These are phyloP conservation scores for Kernera saxatilis DNA, from an alignment of 345 rosid genomes.

Conservation along the genomic window DNA sequence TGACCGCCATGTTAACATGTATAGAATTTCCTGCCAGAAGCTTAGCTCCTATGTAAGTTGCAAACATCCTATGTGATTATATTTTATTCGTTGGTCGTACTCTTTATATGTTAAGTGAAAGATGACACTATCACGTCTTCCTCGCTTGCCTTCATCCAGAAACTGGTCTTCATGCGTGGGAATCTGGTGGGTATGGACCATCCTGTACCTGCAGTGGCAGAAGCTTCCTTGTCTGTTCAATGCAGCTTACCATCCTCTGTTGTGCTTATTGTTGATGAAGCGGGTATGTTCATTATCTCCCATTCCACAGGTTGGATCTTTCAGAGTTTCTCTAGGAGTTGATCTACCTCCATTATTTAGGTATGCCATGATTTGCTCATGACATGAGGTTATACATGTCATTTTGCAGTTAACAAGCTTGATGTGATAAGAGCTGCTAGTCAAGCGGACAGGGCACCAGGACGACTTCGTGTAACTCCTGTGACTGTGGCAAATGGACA, in stretches of 20 bases:
- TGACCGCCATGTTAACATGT: conserved; percentile 40
- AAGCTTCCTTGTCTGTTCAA: conserved; percentile 46
- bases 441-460: conserved; percentile 54
- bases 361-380: conserved; percentile 8
- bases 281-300: conserved; percentile 48
- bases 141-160: conserved; percentile 42
- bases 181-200: conserved; percentile 76
- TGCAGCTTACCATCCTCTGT: conserved; percentile 76
- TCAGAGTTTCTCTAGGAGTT: neutral
- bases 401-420: conserved; percentile 57
- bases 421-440: conserved; percentile 50
- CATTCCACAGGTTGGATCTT: conserved; percentile 10
- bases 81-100: neutral
- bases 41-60: conserved; percentile 67
- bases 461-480: conserved; percentile 50
- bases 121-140: conserved; percentile 23
- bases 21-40: conserved; percentile 56
- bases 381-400: conserved; percentile 25
- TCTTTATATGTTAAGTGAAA: neutral
- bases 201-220: conserved; percentile 68
- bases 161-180: conserved; percentile 69
- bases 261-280: conserved; percentile 76
- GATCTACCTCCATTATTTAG: neutral
- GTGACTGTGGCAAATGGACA: conserved; percentile 87
- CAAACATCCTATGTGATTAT: neutral